These are phyloP conservation scores for Dryadomyces quercus-mongolicae DNA, from an alignment of 2,329 filamentous ascomycete genomes.

Conservation along the genomic window DNA sequence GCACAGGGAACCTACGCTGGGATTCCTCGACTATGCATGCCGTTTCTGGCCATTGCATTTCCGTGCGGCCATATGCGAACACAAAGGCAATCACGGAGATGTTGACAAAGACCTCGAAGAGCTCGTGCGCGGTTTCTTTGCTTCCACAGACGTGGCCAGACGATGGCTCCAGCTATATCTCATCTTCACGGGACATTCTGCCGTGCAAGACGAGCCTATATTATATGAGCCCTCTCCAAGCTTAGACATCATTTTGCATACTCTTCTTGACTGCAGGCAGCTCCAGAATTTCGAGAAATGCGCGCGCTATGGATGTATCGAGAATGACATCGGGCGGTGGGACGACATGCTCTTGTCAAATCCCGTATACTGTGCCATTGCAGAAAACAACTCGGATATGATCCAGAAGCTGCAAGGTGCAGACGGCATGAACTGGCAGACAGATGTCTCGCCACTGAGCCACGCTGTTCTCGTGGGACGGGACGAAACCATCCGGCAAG, in stretches of 20 bases:
- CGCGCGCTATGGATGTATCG: too few species aligned
- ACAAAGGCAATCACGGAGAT: too few species aligned
- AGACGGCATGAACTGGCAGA: too few species aligned
- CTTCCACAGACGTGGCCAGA: neutral
- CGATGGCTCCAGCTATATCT: neutral
- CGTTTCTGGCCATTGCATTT: neutral
- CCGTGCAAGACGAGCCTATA: neutral
- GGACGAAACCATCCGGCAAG: neutral
- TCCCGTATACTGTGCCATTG: neutral
- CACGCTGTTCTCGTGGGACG: neutral
- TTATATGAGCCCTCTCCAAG: too few species aligned
- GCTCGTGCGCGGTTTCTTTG: neutral
- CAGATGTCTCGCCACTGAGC: neutral
- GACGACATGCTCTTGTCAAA: neutral
- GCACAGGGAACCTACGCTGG: neutral
- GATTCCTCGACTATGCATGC: neutral
- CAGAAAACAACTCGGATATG: neutral
- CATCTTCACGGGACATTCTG: neutral
- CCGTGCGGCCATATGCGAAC: neutral
- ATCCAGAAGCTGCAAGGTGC: neutral
- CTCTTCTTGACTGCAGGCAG: too few species aligned
- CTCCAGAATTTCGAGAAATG: too few species aligned
- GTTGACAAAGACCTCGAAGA: neutral
- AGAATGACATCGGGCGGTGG: neutral
- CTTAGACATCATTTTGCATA: too few species aligned